These are phyloP conservation scores for Paecilomyces fulvus DNA, from an alignment of 2,329 filamentous ascomycete species.

Conservation along the genomic window DNA sequence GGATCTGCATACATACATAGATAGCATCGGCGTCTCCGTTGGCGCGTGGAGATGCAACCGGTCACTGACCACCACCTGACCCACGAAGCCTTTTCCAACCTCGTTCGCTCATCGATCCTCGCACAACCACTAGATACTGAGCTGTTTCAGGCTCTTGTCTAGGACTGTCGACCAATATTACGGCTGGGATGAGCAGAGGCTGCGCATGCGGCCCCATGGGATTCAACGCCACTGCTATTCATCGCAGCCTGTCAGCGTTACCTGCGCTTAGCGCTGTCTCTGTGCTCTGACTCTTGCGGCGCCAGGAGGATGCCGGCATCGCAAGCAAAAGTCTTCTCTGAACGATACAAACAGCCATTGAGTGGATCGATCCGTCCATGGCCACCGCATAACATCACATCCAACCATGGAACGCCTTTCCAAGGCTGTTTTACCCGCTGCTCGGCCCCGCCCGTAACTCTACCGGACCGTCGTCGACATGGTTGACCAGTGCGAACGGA, in stretches of 20 bases:
- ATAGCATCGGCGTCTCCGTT: constrained; percentile 13
- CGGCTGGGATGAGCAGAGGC: background rate
- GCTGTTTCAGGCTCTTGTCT: background rate
- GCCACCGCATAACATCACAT: constrained; percentile 1
- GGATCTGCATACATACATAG: constrained; percentile 4
- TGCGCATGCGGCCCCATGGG: background rate
- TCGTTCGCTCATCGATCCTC: background rate
- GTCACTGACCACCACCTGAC: constrained; percentile 17
- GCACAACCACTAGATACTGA: background rate
- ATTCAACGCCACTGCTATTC: background rate
- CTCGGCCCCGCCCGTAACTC: constrained; percentile 6
- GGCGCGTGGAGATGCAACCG: constrained; percentile 4
- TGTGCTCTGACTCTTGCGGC: background rate
- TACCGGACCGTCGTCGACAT: constrained; percentile 1
- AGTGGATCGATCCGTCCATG: constrained; percentile 1
- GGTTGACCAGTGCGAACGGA: constrained; percentile 6
- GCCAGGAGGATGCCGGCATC: background rate
- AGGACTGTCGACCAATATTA: background rate
- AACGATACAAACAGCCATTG: background rate
- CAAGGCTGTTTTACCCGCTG: background rate
- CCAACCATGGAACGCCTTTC: constrained; percentile 5
- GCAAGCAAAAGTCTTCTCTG: background rate
- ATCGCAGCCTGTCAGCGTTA: constrained; percentile 1
- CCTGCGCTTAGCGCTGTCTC: background rate
- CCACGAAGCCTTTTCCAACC: constrained; percentile 5